phyloP scores from a whole-genome alignment of 2,329 filamentous ascomycete genomes.

The Alternaria ventricosa region DNA sequence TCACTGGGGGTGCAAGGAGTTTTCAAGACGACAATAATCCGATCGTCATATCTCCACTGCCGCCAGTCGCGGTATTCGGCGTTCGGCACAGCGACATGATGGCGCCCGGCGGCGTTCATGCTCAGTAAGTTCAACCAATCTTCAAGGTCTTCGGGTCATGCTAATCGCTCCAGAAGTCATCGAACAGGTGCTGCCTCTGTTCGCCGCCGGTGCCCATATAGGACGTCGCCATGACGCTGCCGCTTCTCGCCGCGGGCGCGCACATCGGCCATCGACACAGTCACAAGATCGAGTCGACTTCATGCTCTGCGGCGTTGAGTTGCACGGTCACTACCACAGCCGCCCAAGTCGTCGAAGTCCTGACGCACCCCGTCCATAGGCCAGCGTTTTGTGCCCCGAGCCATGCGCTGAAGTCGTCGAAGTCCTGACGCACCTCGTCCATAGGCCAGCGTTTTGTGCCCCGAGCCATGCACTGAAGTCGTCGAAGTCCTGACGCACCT shows the following conservation, averaged over 20 bases:
- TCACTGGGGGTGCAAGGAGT: not conserved
- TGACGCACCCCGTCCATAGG: too few species aligned
- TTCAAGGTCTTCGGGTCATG: not conserved
- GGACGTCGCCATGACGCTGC: not conserved
- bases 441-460: not conserved
- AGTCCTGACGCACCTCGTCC: not conserved
- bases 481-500: too few species aligned
- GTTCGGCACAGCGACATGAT: not conserved
- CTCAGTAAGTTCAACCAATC: not conserved
- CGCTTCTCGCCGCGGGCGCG: constrained; percentile 2
- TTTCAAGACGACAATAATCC: not conserved
- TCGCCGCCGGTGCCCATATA: not conserved
- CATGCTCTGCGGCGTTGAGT: too few species aligned
- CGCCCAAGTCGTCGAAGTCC: not conserved
- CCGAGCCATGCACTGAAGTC: not conserved
- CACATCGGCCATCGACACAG: not conserved
- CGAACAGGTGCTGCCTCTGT: not conserved
- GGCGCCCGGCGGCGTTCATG: not conserved
- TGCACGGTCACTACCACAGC: too few species aligned
- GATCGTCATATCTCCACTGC: not conserved
- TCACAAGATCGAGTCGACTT: not conserved
- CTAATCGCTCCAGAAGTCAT: not conserved
- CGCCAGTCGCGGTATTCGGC: not conserved
- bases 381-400: too few species aligned
- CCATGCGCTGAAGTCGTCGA: not conserved